Evolutionary conservation across 768 basidiomycete species (phyloP).

Genomic region (Termitomyces sp.): DNA sequence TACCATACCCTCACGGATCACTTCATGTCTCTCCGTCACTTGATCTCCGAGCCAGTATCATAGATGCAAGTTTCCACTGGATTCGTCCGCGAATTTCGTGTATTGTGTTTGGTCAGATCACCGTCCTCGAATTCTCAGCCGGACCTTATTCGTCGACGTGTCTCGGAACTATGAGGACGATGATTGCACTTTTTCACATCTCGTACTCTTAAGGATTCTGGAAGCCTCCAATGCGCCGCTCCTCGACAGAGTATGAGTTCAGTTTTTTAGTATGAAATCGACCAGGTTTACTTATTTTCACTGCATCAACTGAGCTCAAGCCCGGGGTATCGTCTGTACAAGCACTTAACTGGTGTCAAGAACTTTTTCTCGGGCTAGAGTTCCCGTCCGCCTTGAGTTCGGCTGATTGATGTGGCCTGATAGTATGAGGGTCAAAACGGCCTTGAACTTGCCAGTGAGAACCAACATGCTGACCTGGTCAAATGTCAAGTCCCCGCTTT

Average conservation of each 20-base stretch:
- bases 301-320: not conserved
- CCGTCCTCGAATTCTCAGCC: not conserved
- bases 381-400: too few species aligned
- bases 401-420: not conserved
- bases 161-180: not conserved
- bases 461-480: not conserved
- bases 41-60: not conserved
- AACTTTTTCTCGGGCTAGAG: not conserved
- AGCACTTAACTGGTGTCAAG: not conserved
- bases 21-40: not conserved
- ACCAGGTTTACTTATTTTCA: not conserved
- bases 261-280: not conserved
- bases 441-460: not conserved
- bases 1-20: not conserved
- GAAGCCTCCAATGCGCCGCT: not conserved
- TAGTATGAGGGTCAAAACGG: not conserved
- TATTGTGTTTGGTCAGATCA: too few species aligned
- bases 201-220: not conserved
- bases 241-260: not conserved
- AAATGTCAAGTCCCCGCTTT: not conserved
- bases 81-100: not conserved
- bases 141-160: not conserved
- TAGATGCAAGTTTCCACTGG: not conserved
- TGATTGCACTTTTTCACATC: not conserved
- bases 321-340: not conserved